These are phyloP conservation scores for Geotrichum carabidarum DNA, from an alignment of 1,139 yeast genomes.

Conservation along the genomic window DNA sequence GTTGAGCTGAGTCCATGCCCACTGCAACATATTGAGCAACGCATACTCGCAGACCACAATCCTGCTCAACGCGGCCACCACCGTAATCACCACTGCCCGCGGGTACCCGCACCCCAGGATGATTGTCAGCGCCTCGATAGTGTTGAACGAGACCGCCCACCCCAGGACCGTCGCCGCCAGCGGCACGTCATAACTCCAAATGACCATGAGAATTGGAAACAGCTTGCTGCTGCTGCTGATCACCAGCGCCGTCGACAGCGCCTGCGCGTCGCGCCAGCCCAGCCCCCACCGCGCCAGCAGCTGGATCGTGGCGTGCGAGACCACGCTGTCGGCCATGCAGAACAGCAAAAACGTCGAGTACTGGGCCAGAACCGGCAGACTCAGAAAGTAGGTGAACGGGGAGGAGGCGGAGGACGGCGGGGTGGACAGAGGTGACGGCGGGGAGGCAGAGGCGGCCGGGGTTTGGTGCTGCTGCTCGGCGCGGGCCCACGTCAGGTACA, in stretches of 20 bases:
- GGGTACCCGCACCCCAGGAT: slow-evolving; percentile 46
- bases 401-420: neutral
- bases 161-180: slow-evolving; percentile 58
- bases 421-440: neutral
- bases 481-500: slow-evolving; percentile 86
- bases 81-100: slow-evolving; percentile 35
- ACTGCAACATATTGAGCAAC: neutral
- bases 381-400: slow-evolving; percentile 19
- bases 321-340: slow-evolving; percentile 54
- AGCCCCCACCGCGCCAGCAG: slow-evolving; percentile 39
- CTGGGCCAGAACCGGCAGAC: slow-evolving; percentile 50
- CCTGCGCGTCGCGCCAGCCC: slow-evolving; percentile 40
- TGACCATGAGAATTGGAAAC: slow-evolving; percentile 88
- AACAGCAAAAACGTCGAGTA: slow-evolving; percentile 61
- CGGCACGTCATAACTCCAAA: slow-evolving; percentile 91
- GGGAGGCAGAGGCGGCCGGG: neutral
- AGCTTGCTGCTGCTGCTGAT: slow-evolving; percentile 74
- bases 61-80: slow-evolving; percentile 26
- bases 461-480: slow-evolving; percentile 51
- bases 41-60: slow-evolving; percentile 24
- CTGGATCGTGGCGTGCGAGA: slow-evolving; percentile 52
- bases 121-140: slow-evolving; percentile 60
- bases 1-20: slow-evolving; percentile 5
- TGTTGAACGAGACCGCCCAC: slow-evolving; percentile 56
- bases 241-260: slow-evolving; percentile 60